Evolutionary conservation across 192 early-diverging fungal genomes (phyloP).

Genomic region (Coemansia sp.): DNA sequence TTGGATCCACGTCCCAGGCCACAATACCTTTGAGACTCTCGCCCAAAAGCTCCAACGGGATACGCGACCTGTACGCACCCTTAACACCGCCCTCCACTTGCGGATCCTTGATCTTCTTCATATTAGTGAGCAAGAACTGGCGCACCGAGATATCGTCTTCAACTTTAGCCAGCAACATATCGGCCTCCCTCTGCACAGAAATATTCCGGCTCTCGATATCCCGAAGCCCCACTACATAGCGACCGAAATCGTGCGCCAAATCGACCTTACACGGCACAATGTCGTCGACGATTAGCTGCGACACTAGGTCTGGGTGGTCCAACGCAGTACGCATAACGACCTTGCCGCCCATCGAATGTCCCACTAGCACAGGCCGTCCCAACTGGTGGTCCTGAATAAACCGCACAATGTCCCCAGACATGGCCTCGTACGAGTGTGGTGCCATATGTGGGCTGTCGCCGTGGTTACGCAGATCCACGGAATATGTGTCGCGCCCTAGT

Average conservation of each 20-base stretch:
- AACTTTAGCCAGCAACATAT: constrained; percentile 57
- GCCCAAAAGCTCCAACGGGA: constrained; percentile 74
- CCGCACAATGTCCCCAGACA: constrained; percentile 75
- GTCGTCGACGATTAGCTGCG: constrained; percentile 71
- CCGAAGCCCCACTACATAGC: constrained; percentile 61
- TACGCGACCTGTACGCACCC: constrained; percentile 62
- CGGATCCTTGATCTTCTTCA: constrained; percentile 60
- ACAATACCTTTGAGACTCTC: constrained; percentile 59
- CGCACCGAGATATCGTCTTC: constrained; percentile 62
- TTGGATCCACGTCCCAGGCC: constrained; percentile 46
- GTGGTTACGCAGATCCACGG: constrained; percentile 92
- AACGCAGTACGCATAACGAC: constrained; percentile 73
- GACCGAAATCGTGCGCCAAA: constrained; percentile 59
- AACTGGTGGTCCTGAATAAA: constrained; percentile 68
- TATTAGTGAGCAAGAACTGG: constrained; percentile 91
- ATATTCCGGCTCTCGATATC: constrained; percentile 58
- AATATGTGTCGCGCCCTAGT: constrained; percentile 66
- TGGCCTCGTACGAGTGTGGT: constrained; percentile 70
- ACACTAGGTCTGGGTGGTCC: constrained; percentile 52
- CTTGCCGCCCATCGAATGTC: constrained; percentile 92
- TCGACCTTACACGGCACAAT: constrained; percentile 61
- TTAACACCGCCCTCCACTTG: constrained; percentile 2
- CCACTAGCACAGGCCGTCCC: constrained; percentile 64
- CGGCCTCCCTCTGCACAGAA: constrained; percentile 62
- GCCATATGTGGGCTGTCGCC: constrained; percentile 79